phyloP scores from a whole-genome alignment of 192 early-diverging fungal species.

The Backusella macrospora region DNA sequence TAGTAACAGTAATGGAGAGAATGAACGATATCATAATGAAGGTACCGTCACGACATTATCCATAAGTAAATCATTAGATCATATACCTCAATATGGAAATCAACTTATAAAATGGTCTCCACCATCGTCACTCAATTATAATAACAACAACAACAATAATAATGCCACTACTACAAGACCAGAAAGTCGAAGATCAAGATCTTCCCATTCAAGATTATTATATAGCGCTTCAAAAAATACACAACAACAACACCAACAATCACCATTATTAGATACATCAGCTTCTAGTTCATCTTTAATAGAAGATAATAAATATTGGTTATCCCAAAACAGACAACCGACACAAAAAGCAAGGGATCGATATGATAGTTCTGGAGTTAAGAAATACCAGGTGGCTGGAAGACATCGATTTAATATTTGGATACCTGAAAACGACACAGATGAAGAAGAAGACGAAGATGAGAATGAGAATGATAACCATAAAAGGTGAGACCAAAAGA shows the following conservation, averaged over 20 bases:
- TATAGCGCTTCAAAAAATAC: not conserved
- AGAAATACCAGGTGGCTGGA: not conserved
- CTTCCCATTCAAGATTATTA: not conserved
- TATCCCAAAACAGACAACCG: not conserved
- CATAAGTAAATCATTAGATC: constrained; percentile 3
- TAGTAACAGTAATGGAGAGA: not conserved
- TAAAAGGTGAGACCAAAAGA: not conserved
- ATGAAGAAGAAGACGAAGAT: constrained; percentile 1
- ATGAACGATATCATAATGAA: not conserved
- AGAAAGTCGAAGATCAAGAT: constrained; percentile 5
- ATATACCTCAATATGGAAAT: constrained; percentile 7
- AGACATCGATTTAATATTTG: constrained; percentile 16
- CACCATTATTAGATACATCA: not conserved
- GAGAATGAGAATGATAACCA: not conserved
- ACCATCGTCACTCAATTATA: not conserved
- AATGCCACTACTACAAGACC: not conserved
- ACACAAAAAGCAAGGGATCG: not conserved
- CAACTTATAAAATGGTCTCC: constrained; percentile 17
- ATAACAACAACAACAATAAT: not conserved
- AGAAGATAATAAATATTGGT: not conserved
- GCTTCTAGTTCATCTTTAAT: not conserved
- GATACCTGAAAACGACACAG: constrained; percentile 1
- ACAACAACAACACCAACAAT: not conserved
- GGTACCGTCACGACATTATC: not conserved
- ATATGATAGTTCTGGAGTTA: not conserved